These are phyloP conservation scores for Sapria himalayana DNA, from an alignment of 345 rosid genomes.

Conservation along the genomic window DNA sequence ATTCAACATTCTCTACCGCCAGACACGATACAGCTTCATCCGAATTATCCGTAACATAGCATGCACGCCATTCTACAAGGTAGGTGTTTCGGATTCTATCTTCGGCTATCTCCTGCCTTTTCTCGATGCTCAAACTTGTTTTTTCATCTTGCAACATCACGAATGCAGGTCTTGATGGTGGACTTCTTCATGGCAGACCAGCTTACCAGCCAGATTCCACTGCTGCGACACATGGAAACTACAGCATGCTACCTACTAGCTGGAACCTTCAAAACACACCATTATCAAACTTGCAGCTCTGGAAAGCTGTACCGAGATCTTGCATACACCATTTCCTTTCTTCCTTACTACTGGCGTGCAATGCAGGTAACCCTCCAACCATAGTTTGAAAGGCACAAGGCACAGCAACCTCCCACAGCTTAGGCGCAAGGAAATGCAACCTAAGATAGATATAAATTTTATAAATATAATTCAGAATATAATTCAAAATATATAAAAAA, in stretches of 20 bases:
- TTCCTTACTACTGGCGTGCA: conserved; percentile 98
- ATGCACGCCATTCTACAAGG: conserved; percentile 85
- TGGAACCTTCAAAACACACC: conserved; percentile 79
- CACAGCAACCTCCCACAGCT: too few relatives aligned
- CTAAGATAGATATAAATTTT: too few relatives aligned
- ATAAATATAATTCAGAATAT: too few relatives aligned
- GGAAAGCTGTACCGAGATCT: conserved; percentile 62
- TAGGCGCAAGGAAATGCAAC: too few relatives aligned
- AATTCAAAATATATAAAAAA: too few relatives aligned
- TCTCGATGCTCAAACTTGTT: not conserved
- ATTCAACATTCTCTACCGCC: conserved; percentile 46
- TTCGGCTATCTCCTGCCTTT: not conserved
- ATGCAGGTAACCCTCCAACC: conserved; percentile 62
- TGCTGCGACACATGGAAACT: conserved; percentile 67
- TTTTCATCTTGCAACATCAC: not conserved
- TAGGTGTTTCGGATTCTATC: too few relatives aligned
- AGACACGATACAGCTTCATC: conserved; percentile 59
- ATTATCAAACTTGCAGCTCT: conserved; percentile 73
- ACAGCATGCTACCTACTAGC: conserved; percentile 83
- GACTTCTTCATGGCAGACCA: conserved; percentile 99
- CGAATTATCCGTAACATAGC: conserved; percentile 51
- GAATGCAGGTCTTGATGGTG: conserved; percentile 63
- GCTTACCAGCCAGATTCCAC: conserved; percentile 85
- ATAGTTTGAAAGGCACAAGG: too few relatives aligned
- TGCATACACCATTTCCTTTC: conserved; percentile 82